Evolutionary conservation across 75 land plant genomes (phyloP), one percentile per base, ranked within the genome.

Genomic region (Pinus taeda): DNA sequence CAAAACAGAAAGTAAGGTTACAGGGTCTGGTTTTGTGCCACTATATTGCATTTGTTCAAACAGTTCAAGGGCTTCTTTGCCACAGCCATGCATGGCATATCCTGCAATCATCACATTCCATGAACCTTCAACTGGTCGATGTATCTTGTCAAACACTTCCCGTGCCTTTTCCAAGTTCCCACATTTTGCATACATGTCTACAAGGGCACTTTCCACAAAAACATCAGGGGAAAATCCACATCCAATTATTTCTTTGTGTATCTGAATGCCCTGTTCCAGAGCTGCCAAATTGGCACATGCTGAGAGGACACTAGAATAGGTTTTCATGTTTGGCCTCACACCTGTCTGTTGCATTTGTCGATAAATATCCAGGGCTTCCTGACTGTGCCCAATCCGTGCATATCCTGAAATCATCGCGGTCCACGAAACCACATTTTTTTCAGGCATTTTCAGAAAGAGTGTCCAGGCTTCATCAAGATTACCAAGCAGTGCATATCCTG

Each of bases 101-200:
- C 89, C 96, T 0, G 90, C 75, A 39, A 95, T 84, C 77, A 95
- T 86, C 13, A 93, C 85, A 71, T 88, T 95, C 98, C 98, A 95
- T 39, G 96, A 83, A 15, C 89, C 83, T 29, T 88, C 83, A 80
- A 88, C 89, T 18, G 62, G 61, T 24, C 79, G 75, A 21, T 29
- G 77, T 87, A 89, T 90, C 53, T 80, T 78, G 37, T 74, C 62
- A 56, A 94, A 94, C 36, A 85, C 91, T 36, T 70, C 73, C 29
- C 74, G 81, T n/a, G 93, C 97, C 60, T 85, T 88, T 55, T 83
- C 86, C 4, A 93, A 63, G 55, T 84, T 75, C 1, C 95, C 93
- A 77, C 95, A 92, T 84, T 87, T 88, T 12, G 91, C 83, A 62
- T 89, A 89, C 93, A 91, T 91, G 15, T 86, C 85, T 12, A 89